These are phyloP conservation scores for Didymella sp. DNA, from an alignment of 2,329 filamentous ascomycete species.

Conservation along the genomic window DNA sequence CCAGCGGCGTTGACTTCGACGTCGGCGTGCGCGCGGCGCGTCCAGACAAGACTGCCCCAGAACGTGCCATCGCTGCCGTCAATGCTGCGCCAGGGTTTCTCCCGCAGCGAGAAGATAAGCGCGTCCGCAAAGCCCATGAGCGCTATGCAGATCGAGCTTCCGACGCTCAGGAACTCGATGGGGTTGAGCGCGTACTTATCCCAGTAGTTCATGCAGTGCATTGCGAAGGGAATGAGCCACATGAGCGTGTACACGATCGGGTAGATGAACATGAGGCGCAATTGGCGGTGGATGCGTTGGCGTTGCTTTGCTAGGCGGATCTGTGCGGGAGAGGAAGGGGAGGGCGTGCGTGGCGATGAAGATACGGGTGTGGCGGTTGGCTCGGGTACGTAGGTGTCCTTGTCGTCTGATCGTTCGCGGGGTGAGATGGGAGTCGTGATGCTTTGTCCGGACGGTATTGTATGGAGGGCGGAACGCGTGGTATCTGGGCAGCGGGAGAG, in stretches of 20 bases:
- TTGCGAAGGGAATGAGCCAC: constrained; percentile 75
- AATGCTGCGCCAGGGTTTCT: constrained; percentile 73
- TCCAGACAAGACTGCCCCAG: constrained; percentile 43
- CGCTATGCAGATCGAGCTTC: constrained; percentile 65
- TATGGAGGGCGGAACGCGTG: constrained; percentile 11
- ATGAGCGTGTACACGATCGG: constrained; percentile 74
- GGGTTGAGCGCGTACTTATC: constrained; percentile 59
- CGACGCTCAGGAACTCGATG: constrained; percentile 63
- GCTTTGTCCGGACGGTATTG: constrained; percentile 18
- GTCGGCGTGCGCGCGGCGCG: not conserved
- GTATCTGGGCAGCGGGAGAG: not conserved
- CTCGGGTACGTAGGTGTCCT: not conserved
- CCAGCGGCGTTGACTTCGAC: not conserved
- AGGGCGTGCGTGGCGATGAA: not conserved
- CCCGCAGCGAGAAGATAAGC: constrained; percentile 70
- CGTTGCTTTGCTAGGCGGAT: constrained; percentile 47
- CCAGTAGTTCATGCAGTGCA: constrained; percentile 67
- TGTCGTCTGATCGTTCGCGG: not conserved
- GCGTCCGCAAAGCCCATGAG: constrained; percentile 73
- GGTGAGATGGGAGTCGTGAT: constrained; percentile 3
- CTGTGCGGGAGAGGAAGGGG: constrained; percentile 13
- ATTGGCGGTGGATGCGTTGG: constrained; percentile 68
- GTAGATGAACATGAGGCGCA: constrained; percentile 78
- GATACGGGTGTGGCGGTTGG: not conserved
- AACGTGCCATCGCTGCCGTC: constrained; percentile 53